Conservation (phyloP, 176 grass and related monocot genomes). For the Lolium multiflorum region DNA sequence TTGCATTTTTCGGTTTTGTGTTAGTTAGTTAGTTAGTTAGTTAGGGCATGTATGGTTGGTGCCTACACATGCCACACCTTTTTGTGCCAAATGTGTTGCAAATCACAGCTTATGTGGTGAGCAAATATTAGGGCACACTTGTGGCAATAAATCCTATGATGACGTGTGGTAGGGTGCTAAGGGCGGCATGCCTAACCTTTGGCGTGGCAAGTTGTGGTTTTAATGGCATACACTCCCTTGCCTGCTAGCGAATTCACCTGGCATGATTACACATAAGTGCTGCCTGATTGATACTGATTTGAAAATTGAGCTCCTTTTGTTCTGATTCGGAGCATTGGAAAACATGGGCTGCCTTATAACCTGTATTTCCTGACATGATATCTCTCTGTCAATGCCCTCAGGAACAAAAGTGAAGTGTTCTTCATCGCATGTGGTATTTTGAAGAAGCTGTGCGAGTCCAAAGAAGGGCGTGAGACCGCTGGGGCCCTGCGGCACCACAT, state of each 20-base stretch:
- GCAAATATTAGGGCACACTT: background rate
- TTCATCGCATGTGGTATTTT: slow-evolving; percentile 61
- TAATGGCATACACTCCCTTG: background rate
- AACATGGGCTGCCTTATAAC: background rate
- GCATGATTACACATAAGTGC: background rate
- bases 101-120: background rate
- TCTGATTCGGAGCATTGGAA: background rate
- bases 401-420: slow-evolving; percentile 57
- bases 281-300: background rate
- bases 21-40: background rate
- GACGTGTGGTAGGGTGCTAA: background rate
- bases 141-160: background rate
- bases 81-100: background rate
- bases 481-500: slow-evolving; percentile 30
- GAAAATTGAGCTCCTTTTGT: background rate
- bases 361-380: background rate
- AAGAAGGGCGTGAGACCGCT: slow-evolving; percentile 45
- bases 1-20: background rate
- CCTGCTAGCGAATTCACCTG: background rate
- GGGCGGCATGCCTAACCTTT: too few relatives aligned
- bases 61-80: background rate
- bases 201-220: too few relatives aligned
- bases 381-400: slow-evolving; percentile 32
- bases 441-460: slow-evolving; percentile 48
- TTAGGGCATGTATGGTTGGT: background rate